A percentile compares a stretch with the other conserved stretches of the same genome.
These are phyloP conservation scores for Morella rubra DNA, from an alignment of 306 rosid species.

Conservation along the genomic window DNA sequence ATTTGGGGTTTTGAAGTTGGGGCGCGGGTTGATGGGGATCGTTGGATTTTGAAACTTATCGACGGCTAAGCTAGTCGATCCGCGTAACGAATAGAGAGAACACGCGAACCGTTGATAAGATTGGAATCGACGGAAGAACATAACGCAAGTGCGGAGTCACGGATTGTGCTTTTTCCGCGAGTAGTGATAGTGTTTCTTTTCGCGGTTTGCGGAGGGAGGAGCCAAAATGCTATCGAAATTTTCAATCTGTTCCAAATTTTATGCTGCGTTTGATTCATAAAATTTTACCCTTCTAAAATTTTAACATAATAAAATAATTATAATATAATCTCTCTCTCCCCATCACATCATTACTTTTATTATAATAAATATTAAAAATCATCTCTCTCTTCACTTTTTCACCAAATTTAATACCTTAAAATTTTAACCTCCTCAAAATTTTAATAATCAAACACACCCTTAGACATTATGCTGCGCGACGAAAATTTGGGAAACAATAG, in stretches of 20 bases:
- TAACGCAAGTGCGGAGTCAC: background rate
- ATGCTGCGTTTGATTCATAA: too few species aligned
- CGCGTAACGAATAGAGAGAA: background rate
- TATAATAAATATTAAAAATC: too few species aligned
- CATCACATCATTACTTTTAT: too few species aligned
- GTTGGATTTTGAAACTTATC: conserved; percentile 15
- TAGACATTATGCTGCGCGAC: background rate
- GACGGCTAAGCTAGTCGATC: conserved; percentile 16
- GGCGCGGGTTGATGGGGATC: conserved; percentile 8
- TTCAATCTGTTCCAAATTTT: conserved; percentile 9
- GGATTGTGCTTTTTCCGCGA: conserved; percentile 21
- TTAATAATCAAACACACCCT: too few species aligned
- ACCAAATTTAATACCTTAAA: too few species aligned
- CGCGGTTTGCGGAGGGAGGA: conserved; percentile 5
- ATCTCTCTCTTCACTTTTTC: too few species aligned
- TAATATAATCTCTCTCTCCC: too few species aligned
- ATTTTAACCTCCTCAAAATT: too few species aligned
- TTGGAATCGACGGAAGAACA: background rate
- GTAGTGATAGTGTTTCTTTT: background rate
- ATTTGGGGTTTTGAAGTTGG: background rate
- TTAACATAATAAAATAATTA: too few species aligned
- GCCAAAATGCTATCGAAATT: background rate
- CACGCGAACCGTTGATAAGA: background rate
- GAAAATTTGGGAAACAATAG: too few species aligned
- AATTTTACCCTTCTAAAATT: too few species aligned